Evolutionary conservation across 345 rosid species (phyloP).

Genomic region (Gossypioides kirkii): DNA sequence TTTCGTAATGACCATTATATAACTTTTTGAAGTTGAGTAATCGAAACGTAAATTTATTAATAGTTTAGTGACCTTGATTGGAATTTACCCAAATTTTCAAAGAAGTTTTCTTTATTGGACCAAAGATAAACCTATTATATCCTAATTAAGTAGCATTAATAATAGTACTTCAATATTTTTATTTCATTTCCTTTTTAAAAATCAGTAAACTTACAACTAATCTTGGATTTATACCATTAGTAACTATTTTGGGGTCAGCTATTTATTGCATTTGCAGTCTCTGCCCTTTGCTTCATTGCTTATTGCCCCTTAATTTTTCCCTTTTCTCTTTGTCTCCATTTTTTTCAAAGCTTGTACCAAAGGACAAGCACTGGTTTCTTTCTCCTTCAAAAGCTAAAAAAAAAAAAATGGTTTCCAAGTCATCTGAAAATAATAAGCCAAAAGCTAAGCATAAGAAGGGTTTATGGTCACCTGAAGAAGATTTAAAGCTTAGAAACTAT

Average conservation of each 20-base stretch:
- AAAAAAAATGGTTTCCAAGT: constrained; percentile 35
- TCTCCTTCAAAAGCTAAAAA: not conserved
- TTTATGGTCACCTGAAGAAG: constrained; percentile 98
- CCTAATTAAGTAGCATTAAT: not conserved
- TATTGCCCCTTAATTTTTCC: constrained; percentile 4
- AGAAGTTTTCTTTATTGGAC: not conserved
- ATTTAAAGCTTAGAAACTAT: constrained; percentile 57
- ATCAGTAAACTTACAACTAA: constrained; percentile 21
- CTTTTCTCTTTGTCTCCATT: not conserved
- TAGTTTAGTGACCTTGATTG: too few species aligned
- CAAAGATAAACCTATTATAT: not conserved
- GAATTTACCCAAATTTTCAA: too few species aligned
- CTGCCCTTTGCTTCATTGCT: constrained; percentile 6
- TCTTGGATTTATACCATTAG: constrained; percentile 16
- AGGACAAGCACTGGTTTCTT: not conserved
- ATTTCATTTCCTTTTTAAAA: constrained; percentile 2
- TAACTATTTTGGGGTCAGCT: constrained; percentile 27
- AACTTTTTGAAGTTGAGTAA: too few species aligned
- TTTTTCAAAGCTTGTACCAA: not conserved
- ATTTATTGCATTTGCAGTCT: constrained; percentile 20
- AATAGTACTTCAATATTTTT: too few species aligned
- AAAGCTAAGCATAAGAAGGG: constrained; percentile 76
- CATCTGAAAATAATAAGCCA: constrained; percentile 47
- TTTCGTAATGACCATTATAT: too few species aligned
- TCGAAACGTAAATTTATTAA: too few species aligned